Percentiles rank a stretch among this genome's conserved stretches.
Conservation (phyloP, 257 asterid species). For the Solanum lycopersicoides region DNA sequence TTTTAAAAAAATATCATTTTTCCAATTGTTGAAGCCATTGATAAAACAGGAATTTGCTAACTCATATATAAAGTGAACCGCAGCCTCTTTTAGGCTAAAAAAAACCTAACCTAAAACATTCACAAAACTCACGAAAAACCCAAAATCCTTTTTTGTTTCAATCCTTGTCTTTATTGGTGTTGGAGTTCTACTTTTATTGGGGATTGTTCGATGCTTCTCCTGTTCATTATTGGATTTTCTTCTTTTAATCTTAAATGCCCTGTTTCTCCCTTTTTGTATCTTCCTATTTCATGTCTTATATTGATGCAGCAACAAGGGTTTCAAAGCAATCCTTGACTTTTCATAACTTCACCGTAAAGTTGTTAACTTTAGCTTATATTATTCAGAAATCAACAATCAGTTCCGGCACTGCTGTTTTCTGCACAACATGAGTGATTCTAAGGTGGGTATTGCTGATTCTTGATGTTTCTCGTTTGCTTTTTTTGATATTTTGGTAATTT, state of each 20-base stretch:
- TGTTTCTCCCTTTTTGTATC: slow-evolving; percentile 18
- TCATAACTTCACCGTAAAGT: slow-evolving; percentile 11
- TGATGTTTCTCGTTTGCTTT: neutral
- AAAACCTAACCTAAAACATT: neutral
- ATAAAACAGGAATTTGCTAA: neutral
- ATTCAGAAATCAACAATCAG: neutral
- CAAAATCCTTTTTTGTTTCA: neutral
- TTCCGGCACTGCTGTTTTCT: slow-evolving; percentile 8
- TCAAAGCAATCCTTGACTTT: slow-evolving; percentile 22
- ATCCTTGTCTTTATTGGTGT: neutral
- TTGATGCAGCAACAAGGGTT: slow-evolving; percentile 18
- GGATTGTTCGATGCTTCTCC: slow-evolving; percentile 26
- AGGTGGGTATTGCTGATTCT: slow-evolving; percentile 28
- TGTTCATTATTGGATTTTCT: slow-evolving; percentile 9
- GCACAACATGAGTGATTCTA: slow-evolving; percentile 44
- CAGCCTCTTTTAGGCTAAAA: neutral
- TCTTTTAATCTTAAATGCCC: slow-evolving; percentile 12
- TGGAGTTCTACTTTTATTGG: neutral
- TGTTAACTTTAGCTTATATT: slow-evolving; percentile 22
- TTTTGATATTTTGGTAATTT: neutral
- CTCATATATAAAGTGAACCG: neutral
- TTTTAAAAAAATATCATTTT: neutral
- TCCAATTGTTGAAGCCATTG: neutral
- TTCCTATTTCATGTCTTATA: slow-evolving; percentile 49
- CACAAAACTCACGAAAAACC: neutral